Percentiles rank a stretch among this genome's conserved stretches.
Conservation (phyloP, 2,329 filamentous ascomycete genomes). For the Tolypocladium tundrense region DNA sequence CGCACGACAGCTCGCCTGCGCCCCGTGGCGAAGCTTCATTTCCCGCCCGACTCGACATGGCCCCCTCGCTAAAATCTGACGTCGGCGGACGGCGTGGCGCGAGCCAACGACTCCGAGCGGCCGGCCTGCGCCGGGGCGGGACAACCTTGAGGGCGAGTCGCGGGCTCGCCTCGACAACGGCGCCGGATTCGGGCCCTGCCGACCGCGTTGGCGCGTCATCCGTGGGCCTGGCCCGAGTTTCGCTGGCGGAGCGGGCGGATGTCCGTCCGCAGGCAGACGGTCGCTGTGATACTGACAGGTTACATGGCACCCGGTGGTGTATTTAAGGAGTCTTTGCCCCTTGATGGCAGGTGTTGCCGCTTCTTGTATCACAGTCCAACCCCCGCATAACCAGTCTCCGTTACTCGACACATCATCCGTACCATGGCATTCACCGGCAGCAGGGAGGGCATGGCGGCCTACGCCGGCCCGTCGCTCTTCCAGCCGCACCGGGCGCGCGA, state of each 20-base stretch:
- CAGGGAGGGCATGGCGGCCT: constrained; percentile 26
- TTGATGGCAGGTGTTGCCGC: background rate
- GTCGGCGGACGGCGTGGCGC: background rate
- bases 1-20: too few species aligned
- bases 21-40: background rate
- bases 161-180: background rate
- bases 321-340: background rate
- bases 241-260: background rate
- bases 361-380: background rate
- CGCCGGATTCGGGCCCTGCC: background rate
- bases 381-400: background rate
- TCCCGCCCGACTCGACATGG: background rate
- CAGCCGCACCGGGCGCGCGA: constrained; percentile 34
- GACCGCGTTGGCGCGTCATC: background rate
- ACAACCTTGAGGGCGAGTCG: too few species aligned
- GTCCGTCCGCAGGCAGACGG: background rate
- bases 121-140: too few species aligned
- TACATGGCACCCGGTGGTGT: background rate
- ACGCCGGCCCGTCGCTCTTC: constrained; percentile 32
- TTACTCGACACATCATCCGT: background rate
- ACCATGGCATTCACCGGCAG: background rate
- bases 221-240: background rate
- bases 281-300: background rate
- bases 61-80: background rate
- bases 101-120: background rate